phyloP scores from a whole-genome alignment of 352 stramenopile species.

The Pythium aphanidermatum region DNA sequence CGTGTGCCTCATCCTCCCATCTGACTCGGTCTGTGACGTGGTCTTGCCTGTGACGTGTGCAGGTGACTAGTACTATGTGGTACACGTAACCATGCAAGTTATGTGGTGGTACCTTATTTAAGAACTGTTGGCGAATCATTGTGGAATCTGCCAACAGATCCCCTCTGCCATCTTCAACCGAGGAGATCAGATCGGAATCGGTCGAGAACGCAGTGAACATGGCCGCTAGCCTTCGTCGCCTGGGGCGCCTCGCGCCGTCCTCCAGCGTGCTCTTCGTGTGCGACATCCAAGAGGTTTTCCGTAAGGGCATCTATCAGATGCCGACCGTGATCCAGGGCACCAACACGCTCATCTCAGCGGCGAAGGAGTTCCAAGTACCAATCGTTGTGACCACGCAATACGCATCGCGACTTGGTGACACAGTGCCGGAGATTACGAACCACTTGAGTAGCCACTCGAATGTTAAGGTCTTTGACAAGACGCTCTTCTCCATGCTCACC shows the following conservation, averaged over 20 bases:
- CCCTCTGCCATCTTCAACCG: slow-evolving; percentile 10
- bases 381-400: slow-evolving; percentile 97
- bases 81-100: too few species aligned
- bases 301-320: slow-evolving; percentile 89
- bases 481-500: slow-evolving; percentile 98
- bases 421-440: slow-evolving; percentile 69
- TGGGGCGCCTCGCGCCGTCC: slow-evolving; percentile 53
- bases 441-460: slow-evolving; percentile 36
- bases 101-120: too few species aligned
- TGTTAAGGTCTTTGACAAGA: slow-evolving; percentile 94
- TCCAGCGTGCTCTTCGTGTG: slow-evolving; percentile 92
- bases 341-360: slow-evolving; percentile 61
- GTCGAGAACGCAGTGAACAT: background rate
- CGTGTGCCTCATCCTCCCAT: too few species aligned
- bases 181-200: background rate
- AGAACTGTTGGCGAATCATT: too few species aligned
- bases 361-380: slow-evolving; percentile 88
- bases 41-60: too few species aligned
- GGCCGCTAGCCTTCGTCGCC: slow-evolving; percentile 14
- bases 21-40: too few species aligned
- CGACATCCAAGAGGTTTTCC: slow-evolving; percentile 97
- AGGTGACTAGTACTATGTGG: too few species aligned
- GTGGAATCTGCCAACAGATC: too few species aligned
- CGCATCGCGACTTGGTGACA: slow-evolving; percentile 90
- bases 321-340: slow-evolving; percentile 87